Evolutionary conservation across 352 stramenopile genomes (phyloP).

Genomic region (Phytopythium cucurbitacearum): DNA sequence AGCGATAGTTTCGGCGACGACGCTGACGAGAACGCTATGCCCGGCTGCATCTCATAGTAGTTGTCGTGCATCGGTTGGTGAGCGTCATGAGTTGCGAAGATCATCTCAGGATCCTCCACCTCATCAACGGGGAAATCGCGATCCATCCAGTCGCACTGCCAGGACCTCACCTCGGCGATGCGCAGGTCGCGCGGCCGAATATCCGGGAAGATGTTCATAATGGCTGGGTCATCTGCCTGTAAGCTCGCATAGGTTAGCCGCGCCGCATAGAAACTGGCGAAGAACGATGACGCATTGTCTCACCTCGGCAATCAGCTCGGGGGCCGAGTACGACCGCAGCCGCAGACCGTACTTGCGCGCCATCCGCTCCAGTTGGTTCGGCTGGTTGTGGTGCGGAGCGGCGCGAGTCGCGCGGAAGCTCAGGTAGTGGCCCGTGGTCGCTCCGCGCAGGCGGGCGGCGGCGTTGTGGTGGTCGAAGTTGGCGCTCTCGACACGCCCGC

Average conservation of each 20-base stretch:
- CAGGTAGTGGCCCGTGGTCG: slow-evolving; percentile 1
- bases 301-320: slow-evolving; percentile 4
- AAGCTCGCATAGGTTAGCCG: not conserved
- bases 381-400: not conserved
- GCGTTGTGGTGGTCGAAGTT: slow-evolving; percentile 27
- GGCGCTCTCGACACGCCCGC: slow-evolving; percentile 61
- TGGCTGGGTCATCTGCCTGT: slow-evolving; percentile 41
- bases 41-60: no score
- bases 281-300: not conserved
- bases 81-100: no score
- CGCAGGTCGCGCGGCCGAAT: slow-evolving; percentile 72
- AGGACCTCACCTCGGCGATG: slow-evolving; percentile 81
- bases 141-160: slow-evolving; percentile 74
- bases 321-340: slow-evolving; percentile 10
- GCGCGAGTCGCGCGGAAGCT: slow-evolving; percentile 4
- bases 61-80: no score
- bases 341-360: slow-evolving; percentile 10
- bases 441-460: slow-evolving; percentile 1
- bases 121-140: slow-evolving; percentile 16
- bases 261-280: no score
- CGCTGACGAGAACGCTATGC: no score
- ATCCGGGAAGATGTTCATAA: slow-evolving; percentile 75
- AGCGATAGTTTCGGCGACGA: not conserved
- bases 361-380: slow-evolving; percentile 2
- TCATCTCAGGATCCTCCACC: not conserved